Base-by-base conservation (phyloP, 2,329 filamentous ascomycete species). In the Penicillium olsonii region DNA sequence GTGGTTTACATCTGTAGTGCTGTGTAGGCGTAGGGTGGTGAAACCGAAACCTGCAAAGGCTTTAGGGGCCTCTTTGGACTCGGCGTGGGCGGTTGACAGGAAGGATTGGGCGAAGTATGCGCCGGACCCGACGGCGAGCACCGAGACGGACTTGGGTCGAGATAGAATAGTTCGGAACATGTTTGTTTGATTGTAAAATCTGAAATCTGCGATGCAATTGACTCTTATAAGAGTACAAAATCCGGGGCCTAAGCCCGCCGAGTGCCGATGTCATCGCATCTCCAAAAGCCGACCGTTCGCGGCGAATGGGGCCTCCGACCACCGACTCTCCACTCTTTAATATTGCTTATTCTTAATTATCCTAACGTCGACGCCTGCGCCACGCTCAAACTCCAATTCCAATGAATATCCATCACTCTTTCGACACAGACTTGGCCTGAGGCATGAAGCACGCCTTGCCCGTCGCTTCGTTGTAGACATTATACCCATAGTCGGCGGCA, bases 1-100 rank as follows among this genome's bases (percentile, higher is more conserved):
- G 65, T 82, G 80, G 59, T 80, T 84, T 52, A 84, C 75, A 27
- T 67, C 54, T 59, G 83, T 76, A 10, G 74, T 69, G 55, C 77
- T 80, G 48, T 81, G 69, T 2, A 85, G 68, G 18, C 70, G 70
- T 8, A 84, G 66, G 3, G 72, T 75, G 3, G 76, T 67, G 57
- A 82, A 77, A 3, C 65, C 64, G 5, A 44, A 37, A 9, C 50
- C 50, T 5, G 35, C 35, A 29, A 52, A 56, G 1, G 45, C 31
- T 22, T 41, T 50, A 5, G 35, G 50, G 2, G 50, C 15, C 20
- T 50, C 45, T 11, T 42, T 42, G 19, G 53, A 47, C 37, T 55
- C 50, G 17, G 53, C 50, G 18, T 43, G 20, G 22, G 41, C 45
- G 1, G 49, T 53, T 33, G 31, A 34, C 11, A 41, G 27, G 6